These are phyloP conservation scores for Fusarium humuli DNA, from an alignment of 2,329 filamentous ascomycete genomes.

Conservation along the genomic window DNA sequence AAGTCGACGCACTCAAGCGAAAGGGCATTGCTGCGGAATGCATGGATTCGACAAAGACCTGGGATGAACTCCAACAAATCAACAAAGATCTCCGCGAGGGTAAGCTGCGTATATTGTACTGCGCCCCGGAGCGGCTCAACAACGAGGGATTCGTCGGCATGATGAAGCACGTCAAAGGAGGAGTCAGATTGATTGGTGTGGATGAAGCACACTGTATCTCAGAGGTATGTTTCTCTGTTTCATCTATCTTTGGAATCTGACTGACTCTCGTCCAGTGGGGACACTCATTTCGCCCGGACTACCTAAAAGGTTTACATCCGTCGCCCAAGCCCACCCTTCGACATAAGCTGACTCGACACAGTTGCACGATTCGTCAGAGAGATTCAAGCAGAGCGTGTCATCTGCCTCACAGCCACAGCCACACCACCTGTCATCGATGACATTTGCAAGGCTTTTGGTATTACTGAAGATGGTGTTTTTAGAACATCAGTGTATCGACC, in stretches of 20 bases:
- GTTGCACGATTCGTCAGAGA: constrained; percentile 68
- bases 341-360: constrained; percentile 8
- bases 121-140: constrained; percentile 69
- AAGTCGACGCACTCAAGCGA: constrained; percentile 65
- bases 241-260: fast-evolving
- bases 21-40: constrained; percentile 64
- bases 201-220: constrained; percentile 71
- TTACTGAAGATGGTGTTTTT: constrained; percentile 62
- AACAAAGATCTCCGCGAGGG: constrained; percentile 56
- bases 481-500: constrained; percentile 69
- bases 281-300: constrained; percentile 62
- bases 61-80: constrained; percentile 57
- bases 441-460: constrained; percentile 64
- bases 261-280: constrained; percentile 55
- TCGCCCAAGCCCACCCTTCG: not conserved
- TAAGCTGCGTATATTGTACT: constrained; percentile 66
- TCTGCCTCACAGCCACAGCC: constrained; percentile 71
- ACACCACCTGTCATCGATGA: constrained; percentile 67
- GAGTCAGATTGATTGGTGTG: constrained; percentile 66
- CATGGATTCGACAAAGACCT: constrained; percentile 67
- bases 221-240: constrained; percentile 22
- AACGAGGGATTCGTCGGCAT: constrained; percentile 69
- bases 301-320: constrained; percentile 57
- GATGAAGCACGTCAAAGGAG: constrained; percentile 65
- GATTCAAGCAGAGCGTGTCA: constrained; percentile 66